phyloP scores from a whole-genome alignment of 768 basidiomycete species.

The Pleurotus ostreatus region DNA sequence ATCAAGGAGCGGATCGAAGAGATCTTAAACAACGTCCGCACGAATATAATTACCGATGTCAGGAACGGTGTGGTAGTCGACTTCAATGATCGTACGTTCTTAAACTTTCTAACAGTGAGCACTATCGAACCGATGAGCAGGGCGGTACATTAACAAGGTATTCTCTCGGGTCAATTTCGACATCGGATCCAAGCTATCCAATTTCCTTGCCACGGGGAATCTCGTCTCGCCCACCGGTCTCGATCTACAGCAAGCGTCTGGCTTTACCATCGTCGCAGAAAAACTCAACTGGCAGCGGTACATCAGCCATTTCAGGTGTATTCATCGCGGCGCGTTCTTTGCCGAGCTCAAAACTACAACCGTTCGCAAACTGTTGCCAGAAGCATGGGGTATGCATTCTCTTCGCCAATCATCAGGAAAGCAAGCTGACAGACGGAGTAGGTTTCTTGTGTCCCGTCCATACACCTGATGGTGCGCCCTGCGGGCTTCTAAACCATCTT shows the following conservation, averaged over 20 bases:
- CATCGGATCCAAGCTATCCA: conserved; percentile 83
- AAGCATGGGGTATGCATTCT: conserved; percentile 82
- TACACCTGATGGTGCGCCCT: conserved; percentile 97
- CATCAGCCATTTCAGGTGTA: conserved; percentile 96
- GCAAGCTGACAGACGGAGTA: conserved; percentile 20
- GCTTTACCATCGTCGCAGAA: conserved; percentile 99
- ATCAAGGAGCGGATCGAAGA: conserved; percentile 98
- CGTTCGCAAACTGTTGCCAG: conserved; percentile 93
- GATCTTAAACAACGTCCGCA: conserved; percentile 67
- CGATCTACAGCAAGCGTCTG: conserved; percentile 94
- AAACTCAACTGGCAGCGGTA: conserved; percentile 99
- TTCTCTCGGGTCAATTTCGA: conserved; percentile 83
- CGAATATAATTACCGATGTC: conserved; percentile 68
- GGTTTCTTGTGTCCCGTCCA: conserved; percentile 98
- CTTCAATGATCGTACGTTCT: conserved; percentile 76
- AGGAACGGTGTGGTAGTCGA: conserved; percentile 75
- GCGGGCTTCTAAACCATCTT: conserved; percentile 95
- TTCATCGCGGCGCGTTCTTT: conserved; percentile 99
- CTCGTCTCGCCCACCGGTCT: conserved; percentile 91
- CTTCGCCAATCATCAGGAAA: not conserved
- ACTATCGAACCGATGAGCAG: conserved; percentile 30
- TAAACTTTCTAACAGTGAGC: conserved; percentile 1
- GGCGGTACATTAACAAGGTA: conserved; percentile 77
- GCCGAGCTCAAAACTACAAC: conserved; percentile 97
- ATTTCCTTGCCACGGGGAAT: conserved; percentile 97